Base-by-base conservation (phyloP, 371 early-diverging fungal species). In the Capillidium heterosporum region DNA sequence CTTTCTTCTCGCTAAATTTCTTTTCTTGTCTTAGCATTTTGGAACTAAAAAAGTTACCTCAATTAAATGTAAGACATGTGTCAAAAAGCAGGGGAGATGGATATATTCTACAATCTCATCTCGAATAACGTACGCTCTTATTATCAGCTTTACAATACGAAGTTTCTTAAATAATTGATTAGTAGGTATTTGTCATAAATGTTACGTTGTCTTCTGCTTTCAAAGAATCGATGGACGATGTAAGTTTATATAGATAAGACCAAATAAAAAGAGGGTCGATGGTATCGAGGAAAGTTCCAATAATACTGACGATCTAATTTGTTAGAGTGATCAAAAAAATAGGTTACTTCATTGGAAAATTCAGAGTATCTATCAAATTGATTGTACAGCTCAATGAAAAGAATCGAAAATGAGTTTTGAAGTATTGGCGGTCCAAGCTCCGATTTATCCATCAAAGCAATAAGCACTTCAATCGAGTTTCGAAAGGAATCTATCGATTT, bases 391-490 rank as follows among this genome's bases (percentile, higher is more conserved):
- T 19, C 26, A 32, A 27, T 53, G 15, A 53, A 21, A 35, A 53
- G 11, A 23, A 17, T 39, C 11, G 11, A 11, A 11, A 53, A 53
- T 11, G 87, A 67, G 11, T 71, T 65, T 54, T 85, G 74, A 11
- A 91, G 68, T 7, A 93, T 67, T 0, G 82, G 81, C 32, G 78
- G 74, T 17, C 89, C 87, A 48, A 94, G 77, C 57, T 85, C 86
- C 63, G 80, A 76, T 63, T 85, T 87, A 63, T 95, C 95, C 72
- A 89, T 65, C 23, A 95, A 65, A 0, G 88, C 87, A 23, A 90
- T 82, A 32, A 90, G 65, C 15, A 89, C 82, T 24, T 83, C 78
- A 67, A 82, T 80, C 0, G 90, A 87, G 32, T 72, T 72, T 48
- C 83, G 81, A 47, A 78, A 71, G 24, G 76, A 80, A 1, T 63